Percentiles rank a stretch among this genome's conserved stretches.
Conservation (phyloP, 2,329 filamentous ascomycete species). For the Penicillium occitanis region DNA sequence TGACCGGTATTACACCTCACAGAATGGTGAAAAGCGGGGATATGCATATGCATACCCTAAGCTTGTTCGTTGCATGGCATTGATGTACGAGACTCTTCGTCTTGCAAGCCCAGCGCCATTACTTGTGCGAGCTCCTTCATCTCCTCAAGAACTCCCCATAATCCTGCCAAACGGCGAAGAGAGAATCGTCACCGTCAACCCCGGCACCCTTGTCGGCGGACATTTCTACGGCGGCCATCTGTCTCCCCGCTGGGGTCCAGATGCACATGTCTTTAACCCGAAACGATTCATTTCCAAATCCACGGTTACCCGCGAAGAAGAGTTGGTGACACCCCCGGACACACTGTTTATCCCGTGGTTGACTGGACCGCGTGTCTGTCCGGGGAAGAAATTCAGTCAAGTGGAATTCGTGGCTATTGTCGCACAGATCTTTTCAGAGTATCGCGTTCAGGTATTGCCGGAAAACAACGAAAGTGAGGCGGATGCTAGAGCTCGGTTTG, state of each 20-base stretch:
- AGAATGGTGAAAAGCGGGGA: not conserved
- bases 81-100: conserved; percentile 8
- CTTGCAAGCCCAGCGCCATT: not conserved
- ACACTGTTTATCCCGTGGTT: conserved; percentile 2
- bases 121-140: not conserved
- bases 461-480: not conserved
- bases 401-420: conserved; percentile 3
- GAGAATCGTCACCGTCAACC: not conserved
- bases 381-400: conserved; percentile 3
- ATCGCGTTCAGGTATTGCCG: not conserved
- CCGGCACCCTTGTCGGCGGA: not conserved
- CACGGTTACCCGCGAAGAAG: not conserved
- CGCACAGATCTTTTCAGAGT: not conserved
- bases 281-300: not conserved
- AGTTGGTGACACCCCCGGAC: not conserved
- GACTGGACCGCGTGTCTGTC: not conserved
- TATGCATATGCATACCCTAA: not conserved
- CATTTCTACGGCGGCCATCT: conserved; percentile 7
- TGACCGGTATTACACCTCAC: not conserved
- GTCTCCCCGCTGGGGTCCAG: not conserved
- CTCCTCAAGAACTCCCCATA: not conserved
- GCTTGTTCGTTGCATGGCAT: not conserved
- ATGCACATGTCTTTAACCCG: not conserved
- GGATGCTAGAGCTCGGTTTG: not conserved
- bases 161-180: not conserved